Evolutionary conservation across 2,329 filamentous ascomycete genomes (phyloP), one percentile per base, ranked within the genome.

Genomic region (Pseudogymnoascus sp.): DNA sequence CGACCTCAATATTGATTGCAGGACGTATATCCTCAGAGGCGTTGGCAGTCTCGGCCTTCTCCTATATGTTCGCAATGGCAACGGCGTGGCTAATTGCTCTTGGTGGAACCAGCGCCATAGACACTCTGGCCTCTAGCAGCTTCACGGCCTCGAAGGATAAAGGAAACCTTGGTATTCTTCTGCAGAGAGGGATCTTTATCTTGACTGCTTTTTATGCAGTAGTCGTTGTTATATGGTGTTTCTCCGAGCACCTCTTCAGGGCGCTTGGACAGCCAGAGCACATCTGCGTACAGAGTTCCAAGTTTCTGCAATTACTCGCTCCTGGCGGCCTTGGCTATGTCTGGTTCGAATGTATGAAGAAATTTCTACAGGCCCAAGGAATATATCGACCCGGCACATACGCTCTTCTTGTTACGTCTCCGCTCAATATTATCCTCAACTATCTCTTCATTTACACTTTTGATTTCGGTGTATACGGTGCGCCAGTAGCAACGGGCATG

Each of bases 11-110:
- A 4, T 78, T 96, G 53, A 87, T 96, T 38, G 90, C 91, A 2
- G 91, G 91, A 9, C 86, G 90, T 2, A 78, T 91, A 0, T 93
- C 89, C 0, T 87, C 91, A 0, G 88, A 95, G 74, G 86, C 91
- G 1, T 78, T 96, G 6, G 90, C 91, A 0, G 90, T 88, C 0
- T 88, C 90, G 1, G 91, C 91, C 0, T 96, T 96, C 71, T 90
- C 89, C 1, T 93, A 95, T 78, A 96, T 96, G 91, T 96, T 96
- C 69, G 91, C 91, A 63, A 92, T 93, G 89, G 87, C 89, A 21
- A 91, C 90, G 0, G 91, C 87, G 0, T 96, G 91, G 91, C 82
- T 96, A 38, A 89, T 96, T 65, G 91, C 87, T 0, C 82, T 96
- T 3, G 91, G 91, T 28, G 91, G 91, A 7, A 93, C 90, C 0